A percentile compares a stretch with the other conserved stretches of the same genome.
phyloP scores from a whole-genome alignment of 148 eudicot species.

The Camellia japonica region DNA sequence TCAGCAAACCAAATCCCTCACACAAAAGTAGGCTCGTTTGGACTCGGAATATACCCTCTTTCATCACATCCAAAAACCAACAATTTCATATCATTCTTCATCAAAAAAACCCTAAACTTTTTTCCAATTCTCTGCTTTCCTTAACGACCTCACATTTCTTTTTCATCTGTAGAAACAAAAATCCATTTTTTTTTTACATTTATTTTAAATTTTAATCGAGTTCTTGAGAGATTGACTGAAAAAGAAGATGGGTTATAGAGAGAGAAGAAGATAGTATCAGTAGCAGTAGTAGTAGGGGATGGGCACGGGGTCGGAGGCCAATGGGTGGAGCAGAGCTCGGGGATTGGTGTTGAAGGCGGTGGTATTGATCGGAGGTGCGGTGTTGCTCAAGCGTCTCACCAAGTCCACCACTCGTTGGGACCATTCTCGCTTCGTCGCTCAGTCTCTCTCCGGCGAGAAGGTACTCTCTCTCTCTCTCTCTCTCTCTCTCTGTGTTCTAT shows the following conservation, averaged over 20 bases:
- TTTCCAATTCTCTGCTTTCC: background rate
- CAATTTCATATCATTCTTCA: background rate
- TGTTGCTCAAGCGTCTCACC: conserved; percentile 66
- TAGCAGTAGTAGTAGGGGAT: background rate
- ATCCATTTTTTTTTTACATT: background rate
- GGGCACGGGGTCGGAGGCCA: conserved; percentile 22
- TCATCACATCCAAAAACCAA: no score
- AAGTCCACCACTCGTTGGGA: conserved; percentile 97
- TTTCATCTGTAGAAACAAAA: background rate
- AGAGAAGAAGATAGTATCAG: background rate
- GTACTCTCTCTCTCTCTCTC: conserved; percentile 19
- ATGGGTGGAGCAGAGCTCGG: conserved; percentile 66
- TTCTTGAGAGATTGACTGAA: background rate
- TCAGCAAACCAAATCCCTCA: no score
- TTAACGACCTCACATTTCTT: no score
- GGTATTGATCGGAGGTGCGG: conserved; percentile 77
- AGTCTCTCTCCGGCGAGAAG: conserved; percentile 74
- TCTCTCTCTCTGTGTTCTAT: background rate
- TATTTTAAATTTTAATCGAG: background rate
- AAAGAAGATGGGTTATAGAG: background rate
- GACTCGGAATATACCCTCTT: no score
- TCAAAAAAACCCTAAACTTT: background rate
- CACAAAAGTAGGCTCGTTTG: no score
- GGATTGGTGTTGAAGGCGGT: conserved; percentile 64
- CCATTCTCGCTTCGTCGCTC: conserved; percentile 63